Conservation (phyloP, 352 stramenopile species). For the Globisporangium recalcitrans region DNA sequence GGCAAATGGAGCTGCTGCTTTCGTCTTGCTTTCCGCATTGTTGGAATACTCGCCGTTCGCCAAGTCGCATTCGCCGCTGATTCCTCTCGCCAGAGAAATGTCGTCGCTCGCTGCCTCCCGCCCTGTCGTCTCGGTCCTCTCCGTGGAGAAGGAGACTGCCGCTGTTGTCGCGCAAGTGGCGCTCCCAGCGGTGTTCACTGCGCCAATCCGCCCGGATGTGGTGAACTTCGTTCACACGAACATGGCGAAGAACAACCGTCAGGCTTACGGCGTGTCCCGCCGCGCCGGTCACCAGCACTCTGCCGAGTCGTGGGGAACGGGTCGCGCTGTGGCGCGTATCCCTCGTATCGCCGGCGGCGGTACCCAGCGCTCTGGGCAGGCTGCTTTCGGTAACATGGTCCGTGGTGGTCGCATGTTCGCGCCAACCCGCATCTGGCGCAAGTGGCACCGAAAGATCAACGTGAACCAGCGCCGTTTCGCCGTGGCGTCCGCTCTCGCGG, state of each 20-base stretch:
- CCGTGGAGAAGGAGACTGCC: slow-evolving; percentile 68
- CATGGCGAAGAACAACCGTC: slow-evolving; percentile 99
- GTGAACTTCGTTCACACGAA: slow-evolving; percentile 99
- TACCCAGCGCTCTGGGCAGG: slow-evolving; percentile 97
- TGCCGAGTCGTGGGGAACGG: slow-evolving; percentile 98
- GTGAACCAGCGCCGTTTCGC: slow-evolving; percentile 97
- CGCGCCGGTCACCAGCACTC: slow-evolving; percentile 95
- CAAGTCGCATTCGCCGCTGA: slow-evolving; percentile 38
- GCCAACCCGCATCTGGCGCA: slow-evolving; percentile 98
- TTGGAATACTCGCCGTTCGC: slow-evolving; percentile 66
- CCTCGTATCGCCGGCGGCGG: slow-evolving; percentile 97
- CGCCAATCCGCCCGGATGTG: slow-evolving; percentile 97
- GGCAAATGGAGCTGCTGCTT: not conserved
- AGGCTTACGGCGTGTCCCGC: slow-evolving; percentile 97
- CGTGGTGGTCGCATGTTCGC: slow-evolving; percentile 98
- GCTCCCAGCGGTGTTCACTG: slow-evolving; percentile 95
- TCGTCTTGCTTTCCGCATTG: slow-evolving; percentile 19
- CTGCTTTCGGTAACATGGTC: slow-evolving; percentile 99
- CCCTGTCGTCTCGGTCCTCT: slow-evolving; percentile 95
- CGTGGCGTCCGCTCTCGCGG: slow-evolving; percentile 95
- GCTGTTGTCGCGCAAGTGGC: slow-evolving; percentile 87
- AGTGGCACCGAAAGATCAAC: slow-evolving; percentile 99
- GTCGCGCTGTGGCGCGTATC: slow-evolving; percentile 98
- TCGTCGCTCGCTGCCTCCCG: slow-evolving; percentile 88
- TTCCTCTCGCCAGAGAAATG: slow-evolving; percentile 35